Evolutionary conservation across 225 moss, liverwort and hornwort genomes (phyloP).

Genomic region (Polytrichum formosum): DNA sequence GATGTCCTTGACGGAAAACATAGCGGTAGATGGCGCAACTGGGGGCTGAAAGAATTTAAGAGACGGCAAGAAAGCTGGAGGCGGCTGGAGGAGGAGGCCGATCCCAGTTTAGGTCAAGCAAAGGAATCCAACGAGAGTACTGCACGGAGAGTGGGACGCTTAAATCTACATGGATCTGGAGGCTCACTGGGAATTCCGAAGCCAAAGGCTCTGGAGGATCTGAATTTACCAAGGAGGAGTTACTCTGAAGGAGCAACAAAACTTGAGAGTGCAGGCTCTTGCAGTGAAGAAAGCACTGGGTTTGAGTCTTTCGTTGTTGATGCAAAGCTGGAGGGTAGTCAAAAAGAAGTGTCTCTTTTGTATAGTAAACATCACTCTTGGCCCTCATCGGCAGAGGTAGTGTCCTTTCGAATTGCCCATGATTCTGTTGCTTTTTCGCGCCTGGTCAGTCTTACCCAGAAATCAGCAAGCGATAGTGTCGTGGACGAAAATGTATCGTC

Average conservation of each 20-base stretch:
- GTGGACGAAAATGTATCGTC: not conserved
- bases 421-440: slow-evolving; percentile 32
- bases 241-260: slow-evolving; percentile 11
- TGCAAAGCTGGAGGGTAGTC: slow-evolving; percentile 35
- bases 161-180: slow-evolving; percentile 4
- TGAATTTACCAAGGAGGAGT: slow-evolving; percentile 1
- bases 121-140: slow-evolving; percentile 13
- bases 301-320: slow-evolving; percentile 53
- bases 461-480: not conserved
- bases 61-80: slow-evolving; percentile 22
- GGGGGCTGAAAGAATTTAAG: slow-evolving; percentile 27
- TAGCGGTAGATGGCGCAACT: slow-evolving; percentile 54
- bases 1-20: slow-evolving; percentile 1
- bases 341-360: slow-evolving; percentile 32
- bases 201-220: slow-evolving; percentile 11
- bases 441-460: slow-evolving; percentile 17
- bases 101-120: slow-evolving; percentile 4
- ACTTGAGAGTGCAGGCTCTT: slow-evolving; percentile 4
- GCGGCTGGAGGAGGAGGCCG: slow-evolving; percentile 13
- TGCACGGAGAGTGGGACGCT: slow-evolving; percentile 9
- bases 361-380: slow-evolving; percentile 42
- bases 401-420: slow-evolving; percentile 51
- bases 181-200: slow-evolving; percentile 5
- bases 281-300: slow-evolving; percentile 17
- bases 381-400: slow-evolving; percentile 50